These are phyloP conservation scores for Symmetrospora coprosmae DNA, from an alignment of 768 basidiomycete genomes.

Conservation along the genomic window DNA sequence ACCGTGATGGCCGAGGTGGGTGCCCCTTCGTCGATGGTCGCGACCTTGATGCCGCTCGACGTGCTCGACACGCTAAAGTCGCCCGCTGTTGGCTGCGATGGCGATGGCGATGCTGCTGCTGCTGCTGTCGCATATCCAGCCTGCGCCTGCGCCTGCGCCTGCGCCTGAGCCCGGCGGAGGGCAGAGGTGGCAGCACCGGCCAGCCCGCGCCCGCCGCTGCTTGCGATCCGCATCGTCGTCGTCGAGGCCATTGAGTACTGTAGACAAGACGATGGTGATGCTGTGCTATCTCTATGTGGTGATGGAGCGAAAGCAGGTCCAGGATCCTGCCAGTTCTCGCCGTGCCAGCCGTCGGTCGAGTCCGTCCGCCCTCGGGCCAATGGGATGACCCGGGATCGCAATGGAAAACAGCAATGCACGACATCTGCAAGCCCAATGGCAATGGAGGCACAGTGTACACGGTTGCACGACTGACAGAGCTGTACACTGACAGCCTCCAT, in stretches of 20 bases:
- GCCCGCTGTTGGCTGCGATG: not conserved
- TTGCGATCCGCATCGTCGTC: not conserved
- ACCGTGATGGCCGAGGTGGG: constrained; percentile 75
- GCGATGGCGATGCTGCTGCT: not conserved
- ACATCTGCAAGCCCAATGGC: no score
- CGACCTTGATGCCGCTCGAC: constrained; percentile 67
- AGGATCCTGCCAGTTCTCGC: no score
- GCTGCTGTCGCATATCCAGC: not conserved
- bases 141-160: not conserved
- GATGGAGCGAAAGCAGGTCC: not conserved
- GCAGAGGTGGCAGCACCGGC: not conserved
- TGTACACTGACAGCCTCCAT: no score
- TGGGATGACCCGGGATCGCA: no score
- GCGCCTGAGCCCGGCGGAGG: not conserved
- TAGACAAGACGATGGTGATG: not conserved
- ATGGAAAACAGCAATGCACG: no score
- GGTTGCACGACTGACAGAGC: no score
- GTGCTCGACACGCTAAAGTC: constrained; percentile 34
- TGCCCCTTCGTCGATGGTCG: constrained; percentile 61
- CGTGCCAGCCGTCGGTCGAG: no score
- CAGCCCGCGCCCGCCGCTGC: constrained; percentile 1
- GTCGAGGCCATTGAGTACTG: no score
- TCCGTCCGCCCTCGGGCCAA: no score
- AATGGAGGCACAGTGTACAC: no score
- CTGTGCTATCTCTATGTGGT: not conserved